Conservation (phyloP, 1,139 yeast genomes). For the Yamadazyma sp. region DNA sequence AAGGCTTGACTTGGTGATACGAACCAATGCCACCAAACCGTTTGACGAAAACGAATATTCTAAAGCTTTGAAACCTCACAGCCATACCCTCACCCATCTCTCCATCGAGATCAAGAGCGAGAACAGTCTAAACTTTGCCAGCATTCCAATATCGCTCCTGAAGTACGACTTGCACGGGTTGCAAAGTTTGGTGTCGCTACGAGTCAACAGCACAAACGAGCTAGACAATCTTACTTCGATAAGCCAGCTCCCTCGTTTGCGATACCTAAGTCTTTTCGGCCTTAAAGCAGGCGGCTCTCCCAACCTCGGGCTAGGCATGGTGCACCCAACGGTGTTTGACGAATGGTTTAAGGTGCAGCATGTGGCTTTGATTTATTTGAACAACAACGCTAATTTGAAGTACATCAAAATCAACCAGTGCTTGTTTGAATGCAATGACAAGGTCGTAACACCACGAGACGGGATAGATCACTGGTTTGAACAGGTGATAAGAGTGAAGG, state of each 20-base stretch:
- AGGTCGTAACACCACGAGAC: conserved; percentile 36
- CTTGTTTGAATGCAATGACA: conserved; percentile 29
- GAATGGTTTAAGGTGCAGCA: conserved; percentile 61
- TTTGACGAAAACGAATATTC: conserved; percentile 8
- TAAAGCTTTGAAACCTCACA: conserved; percentile 13
- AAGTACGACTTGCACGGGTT: conserved; percentile 18
- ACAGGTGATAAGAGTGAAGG: conserved; percentile 18
- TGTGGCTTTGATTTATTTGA: conserved; percentile 41
- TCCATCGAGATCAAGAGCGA: conserved; percentile 46
- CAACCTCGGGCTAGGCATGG: conserved; percentile 55
- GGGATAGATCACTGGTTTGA: conserved; percentile 48
- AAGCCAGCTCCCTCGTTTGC: conserved; percentile 26
- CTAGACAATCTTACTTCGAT: conserved; percentile 27
- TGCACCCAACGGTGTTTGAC: conserved; percentile 55
- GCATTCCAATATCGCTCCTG: conserved; percentile 25
- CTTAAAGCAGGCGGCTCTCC: conserved; percentile 54
- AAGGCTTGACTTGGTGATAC: conserved; percentile 40
- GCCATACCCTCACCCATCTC: conserved; percentile 28
- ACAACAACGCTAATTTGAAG: conserved; percentile 25
- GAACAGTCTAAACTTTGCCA: conserved; percentile 26
- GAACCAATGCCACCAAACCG: conserved; percentile 40
- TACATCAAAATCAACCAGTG: conserved; percentile 47
- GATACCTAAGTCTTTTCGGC: conserved; percentile 49
- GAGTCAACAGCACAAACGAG: conserved; percentile 38
- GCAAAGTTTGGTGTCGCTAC: conserved; percentile 27